Evolutionary conservation across 345 rosid genomes (phyloP).

Genomic region (Moricandia moricandioides): DNA sequence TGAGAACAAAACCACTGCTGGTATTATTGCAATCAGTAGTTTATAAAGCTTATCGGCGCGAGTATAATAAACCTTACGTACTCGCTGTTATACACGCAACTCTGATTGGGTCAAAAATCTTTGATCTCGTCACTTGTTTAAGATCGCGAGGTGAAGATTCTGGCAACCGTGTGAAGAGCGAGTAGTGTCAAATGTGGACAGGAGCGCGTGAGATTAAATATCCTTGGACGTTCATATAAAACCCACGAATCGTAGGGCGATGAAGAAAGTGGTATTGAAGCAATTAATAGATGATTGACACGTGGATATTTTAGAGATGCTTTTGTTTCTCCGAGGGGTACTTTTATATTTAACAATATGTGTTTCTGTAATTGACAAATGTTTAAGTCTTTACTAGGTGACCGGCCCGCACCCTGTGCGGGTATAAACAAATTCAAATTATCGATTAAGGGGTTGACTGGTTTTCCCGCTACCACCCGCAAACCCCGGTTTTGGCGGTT

Average conservation of each 20-base stretch:
- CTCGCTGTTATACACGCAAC: constrained; percentile 21
- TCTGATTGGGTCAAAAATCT: constrained; percentile 11
- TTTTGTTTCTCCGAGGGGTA: constrained; percentile 13
- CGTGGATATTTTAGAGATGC: constrained; percentile 15
- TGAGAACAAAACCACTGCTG: constrained; percentile 36
- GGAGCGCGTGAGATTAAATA: constrained; percentile 29
- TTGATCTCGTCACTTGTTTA: constrained; percentile 3
- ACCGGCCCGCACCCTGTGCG: too few relatives aligned
- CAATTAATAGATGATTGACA: constrained; percentile 25
- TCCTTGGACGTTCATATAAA: constrained; percentile 27
- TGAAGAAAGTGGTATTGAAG: constrained; percentile 25
- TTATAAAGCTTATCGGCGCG: background rate
- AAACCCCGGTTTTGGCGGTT: too few relatives aligned
- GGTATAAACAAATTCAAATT: too few relatives aligned
- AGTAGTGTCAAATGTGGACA: background rate
- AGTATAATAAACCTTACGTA: background rate
- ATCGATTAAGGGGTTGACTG: too few relatives aligned
- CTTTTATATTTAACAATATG: background rate
- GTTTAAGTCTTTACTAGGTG: too few relatives aligned
- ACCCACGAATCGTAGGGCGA: constrained; percentile 30
- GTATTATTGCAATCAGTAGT: constrained; percentile 24
- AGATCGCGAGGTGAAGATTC: constrained; percentile 9
- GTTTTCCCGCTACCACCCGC: too few relatives aligned
- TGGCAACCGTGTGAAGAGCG: constrained; percentile 12
- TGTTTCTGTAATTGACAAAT: too few relatives aligned